A percentile compares a stretch with the other conserved stretches of the same genome.
Evolutionary conservation across 345 rosid species (phyloP).

Genomic region (Noccaea caerulescens): DNA sequence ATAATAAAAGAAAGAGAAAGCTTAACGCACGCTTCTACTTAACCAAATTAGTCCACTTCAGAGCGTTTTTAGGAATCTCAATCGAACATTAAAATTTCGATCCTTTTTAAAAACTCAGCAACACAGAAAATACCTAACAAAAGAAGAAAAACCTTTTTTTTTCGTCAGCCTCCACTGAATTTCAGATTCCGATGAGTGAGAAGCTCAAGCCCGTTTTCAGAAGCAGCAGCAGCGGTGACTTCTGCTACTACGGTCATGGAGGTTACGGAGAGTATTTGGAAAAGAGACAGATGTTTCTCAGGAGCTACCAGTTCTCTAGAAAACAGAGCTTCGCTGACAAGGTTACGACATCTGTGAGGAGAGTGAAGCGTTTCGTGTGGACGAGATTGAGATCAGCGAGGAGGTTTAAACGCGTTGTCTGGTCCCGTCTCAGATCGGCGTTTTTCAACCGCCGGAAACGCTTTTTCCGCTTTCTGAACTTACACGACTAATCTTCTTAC

Average conservation of each 20-base stretch:
- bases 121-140: neutral
- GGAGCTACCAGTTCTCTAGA: slow-evolving; percentile 79
- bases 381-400: slow-evolving; percentile 52
- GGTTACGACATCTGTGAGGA: slow-evolving; percentile 47
- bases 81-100: no score
- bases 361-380: slow-evolving; percentile 56
- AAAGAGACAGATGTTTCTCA: slow-evolving; percentile 77
- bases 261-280: slow-evolving; percentile 52
- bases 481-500: slow-evolving; percentile 35
- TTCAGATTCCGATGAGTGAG: slow-evolving; percentile 38
- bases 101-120: neutral
- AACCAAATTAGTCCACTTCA: neutral
- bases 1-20: neutral
- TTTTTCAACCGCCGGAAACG: slow-evolving; percentile 53
- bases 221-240: slow-evolving; percentile 6
- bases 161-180: neutral
- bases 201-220: slow-evolving; percentile 17
- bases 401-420: slow-evolving; percentile 53
- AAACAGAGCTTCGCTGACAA: slow-evolving; percentile 57
- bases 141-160: neutral
- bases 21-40: slow-evolving; percentile 26
- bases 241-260: neutral
- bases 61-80: no score
- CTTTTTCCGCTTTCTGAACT: slow-evolving; percentile 54
- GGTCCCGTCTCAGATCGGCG: slow-evolving; percentile 56